These are phyloP conservation scores for Gossypium longicalyx DNA, from an alignment of 345 rosid species.

Conservation along the genomic window DNA sequence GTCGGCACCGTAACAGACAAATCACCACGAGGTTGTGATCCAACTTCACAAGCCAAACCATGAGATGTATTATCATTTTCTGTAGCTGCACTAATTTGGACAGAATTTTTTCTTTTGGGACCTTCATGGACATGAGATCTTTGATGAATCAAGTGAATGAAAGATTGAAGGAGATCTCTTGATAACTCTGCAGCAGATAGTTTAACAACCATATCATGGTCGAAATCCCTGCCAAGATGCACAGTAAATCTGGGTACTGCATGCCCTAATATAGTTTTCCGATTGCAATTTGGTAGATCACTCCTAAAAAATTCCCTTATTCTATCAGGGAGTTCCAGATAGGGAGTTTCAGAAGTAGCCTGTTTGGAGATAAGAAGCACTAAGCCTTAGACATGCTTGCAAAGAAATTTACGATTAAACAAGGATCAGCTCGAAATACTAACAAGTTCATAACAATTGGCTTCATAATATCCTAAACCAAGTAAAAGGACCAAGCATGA, in stretches of 20 bases:
- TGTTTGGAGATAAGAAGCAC: slow-evolving; percentile 28
- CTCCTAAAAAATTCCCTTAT: slow-evolving; percentile 69
- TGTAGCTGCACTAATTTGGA: slow-evolving; percentile 24
- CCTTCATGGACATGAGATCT: slow-evolving; percentile 38
- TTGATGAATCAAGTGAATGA: slow-evolving; percentile 66
- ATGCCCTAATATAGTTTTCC: slow-evolving; percentile 38
- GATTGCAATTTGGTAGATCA: slow-evolving; percentile 38
- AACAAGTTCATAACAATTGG: neutral
- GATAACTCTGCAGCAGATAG: slow-evolving; percentile 60
- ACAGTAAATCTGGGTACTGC: slow-evolving; percentile 59
- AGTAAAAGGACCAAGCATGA: neutral
- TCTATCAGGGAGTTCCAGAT: slow-evolving; percentile 47
- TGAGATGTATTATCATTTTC: slow-evolving; percentile 18
- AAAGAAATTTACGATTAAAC: neutral
- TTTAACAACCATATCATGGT: slow-evolving; percentile 55
- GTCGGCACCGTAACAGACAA: slow-evolving; percentile 32
- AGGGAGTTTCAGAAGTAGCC: slow-evolving; percentile 87
- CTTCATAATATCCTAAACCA: neutral
- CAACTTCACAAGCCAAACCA: slow-evolving; percentile 25
- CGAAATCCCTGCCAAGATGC: slow-evolving; percentile 42
- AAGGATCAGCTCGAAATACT: neutral
- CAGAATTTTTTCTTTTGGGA: slow-evolving; percentile 25
- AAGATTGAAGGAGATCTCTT: slow-evolving; percentile 54
- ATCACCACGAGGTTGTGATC: slow-evolving; percentile 32
- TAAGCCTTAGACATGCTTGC: slow-evolving; percentile 5